Conservation (phyloP, 2,329 filamentous ascomycete genomes). For the Leptographium procerum region DNA sequence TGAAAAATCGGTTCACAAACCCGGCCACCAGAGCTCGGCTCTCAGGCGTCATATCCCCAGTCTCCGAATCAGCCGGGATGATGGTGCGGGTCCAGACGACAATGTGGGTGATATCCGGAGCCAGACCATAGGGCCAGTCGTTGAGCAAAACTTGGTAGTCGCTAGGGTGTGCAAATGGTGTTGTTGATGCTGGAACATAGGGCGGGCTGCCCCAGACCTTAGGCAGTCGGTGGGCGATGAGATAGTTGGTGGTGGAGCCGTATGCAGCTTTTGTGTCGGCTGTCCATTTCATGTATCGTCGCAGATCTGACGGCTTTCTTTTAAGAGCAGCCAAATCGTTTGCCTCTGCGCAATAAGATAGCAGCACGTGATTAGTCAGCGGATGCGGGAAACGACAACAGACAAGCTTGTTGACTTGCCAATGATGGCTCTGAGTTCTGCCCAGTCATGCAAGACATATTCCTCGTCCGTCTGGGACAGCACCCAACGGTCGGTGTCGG, state of each 20-base stretch:
- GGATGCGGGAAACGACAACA: not conserved
- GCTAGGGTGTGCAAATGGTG: conserved; percentile 40
- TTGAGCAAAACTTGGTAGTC: conserved; percentile 68
- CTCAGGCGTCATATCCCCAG: conserved; percentile 58
- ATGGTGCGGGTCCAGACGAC: conserved; percentile 85
- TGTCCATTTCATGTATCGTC: conserved; percentile 70
- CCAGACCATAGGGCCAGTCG: conserved; percentile 87
- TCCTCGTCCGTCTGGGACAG: conserved; percentile 56
- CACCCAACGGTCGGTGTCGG: conserved; percentile 45
- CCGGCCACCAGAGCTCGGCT: conserved; percentile 52
- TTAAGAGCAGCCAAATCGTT: conserved; percentile 65
- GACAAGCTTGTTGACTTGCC: conserved; percentile 26
- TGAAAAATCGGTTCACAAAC: conserved; percentile 63
- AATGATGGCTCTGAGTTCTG: conserved; percentile 57
- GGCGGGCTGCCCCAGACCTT: conserved; percentile 52
- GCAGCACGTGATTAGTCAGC: not conserved
- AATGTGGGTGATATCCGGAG: conserved; percentile 58
- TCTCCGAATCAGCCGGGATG: conserved; percentile 58
- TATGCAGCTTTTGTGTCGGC: conserved; percentile 57
- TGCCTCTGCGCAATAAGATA: conserved; percentile 10
- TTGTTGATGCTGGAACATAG: conserved; percentile 37
- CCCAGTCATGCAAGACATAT: conserved; percentile 63
- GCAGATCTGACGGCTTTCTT: conserved; percentile 68
- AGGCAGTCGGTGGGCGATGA: conserved; percentile 60
- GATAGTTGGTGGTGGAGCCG: conserved; percentile 69